A percentile compares a stretch with the other conserved stretches of the same genome.
These are phyloP conservation scores for Tetrahymena borealis DNA, from an alignment of 73 alveolate species.

Conservation along the genomic window DNA sequence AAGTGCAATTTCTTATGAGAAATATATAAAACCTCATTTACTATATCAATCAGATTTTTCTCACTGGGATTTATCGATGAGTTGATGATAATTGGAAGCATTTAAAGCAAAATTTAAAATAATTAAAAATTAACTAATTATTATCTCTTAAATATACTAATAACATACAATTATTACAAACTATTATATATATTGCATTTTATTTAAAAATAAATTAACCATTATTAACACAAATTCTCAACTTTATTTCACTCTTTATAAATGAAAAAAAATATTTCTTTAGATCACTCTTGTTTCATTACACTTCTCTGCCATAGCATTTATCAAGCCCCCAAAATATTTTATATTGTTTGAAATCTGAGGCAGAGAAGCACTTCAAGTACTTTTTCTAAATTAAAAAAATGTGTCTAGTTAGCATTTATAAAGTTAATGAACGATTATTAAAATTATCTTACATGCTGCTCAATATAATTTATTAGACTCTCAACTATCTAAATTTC, in stretches of 20 bases:
- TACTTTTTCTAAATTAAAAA: not conserved
- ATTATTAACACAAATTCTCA: no score
- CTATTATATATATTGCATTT: no score
- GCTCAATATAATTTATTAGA: not conserved
- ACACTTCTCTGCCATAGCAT: not conserved
- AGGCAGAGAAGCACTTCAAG: not conserved
- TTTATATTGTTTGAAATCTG: not conserved
- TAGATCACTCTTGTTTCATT: not conserved
- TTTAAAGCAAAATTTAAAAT: not conserved
- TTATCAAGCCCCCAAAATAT: not conserved
- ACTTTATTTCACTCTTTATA: no score
- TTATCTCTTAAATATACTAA: no score
- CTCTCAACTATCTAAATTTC: not conserved
- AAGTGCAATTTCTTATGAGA: not conserved
- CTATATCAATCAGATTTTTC: not conserved
- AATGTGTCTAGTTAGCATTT: no score
- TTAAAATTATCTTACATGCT: not conserved
- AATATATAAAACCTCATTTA: not conserved
- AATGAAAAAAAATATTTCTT: no score
- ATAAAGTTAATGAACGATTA: not conserved
- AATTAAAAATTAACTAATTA: not conserved
- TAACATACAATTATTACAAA: no score
- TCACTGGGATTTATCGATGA: not conserved
- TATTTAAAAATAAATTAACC: no score
- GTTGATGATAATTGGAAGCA: not conserved